These are phyloP conservation scores for Dimocarpus longan DNA, from an alignment of 345 rosid species.

Conservation along the genomic window DNA sequence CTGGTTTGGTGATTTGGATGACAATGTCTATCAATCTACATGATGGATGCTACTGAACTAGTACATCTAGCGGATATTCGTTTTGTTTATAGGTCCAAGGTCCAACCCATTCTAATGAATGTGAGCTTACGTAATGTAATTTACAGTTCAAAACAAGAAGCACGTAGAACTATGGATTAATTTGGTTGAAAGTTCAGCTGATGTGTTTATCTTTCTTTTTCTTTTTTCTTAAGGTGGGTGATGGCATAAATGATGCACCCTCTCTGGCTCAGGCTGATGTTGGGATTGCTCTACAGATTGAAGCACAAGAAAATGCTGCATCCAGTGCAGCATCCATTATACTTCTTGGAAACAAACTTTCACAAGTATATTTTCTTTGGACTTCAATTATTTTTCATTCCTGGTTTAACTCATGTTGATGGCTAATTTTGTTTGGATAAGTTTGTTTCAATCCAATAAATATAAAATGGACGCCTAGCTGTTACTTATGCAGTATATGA, in stretches of 20 bases:
- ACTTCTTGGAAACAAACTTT: slow-evolving; percentile 83
- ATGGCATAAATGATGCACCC: slow-evolving; percentile 97
- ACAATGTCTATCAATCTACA: neutral
- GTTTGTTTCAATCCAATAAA: neutral
- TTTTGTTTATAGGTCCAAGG: neutral
- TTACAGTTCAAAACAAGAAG: slow-evolving; percentile 6
- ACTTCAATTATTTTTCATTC: neutral
- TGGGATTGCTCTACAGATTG: slow-evolving; percentile 84
- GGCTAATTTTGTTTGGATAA: neutral
- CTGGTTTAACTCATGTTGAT: neutral
- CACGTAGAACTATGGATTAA: neutral
- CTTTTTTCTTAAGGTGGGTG: slow-evolving; percentile 70
- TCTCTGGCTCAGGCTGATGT: slow-evolving; percentile 92
- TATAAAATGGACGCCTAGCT: neutral
- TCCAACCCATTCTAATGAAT: neutral
- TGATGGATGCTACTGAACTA: neutral
- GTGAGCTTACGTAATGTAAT: slow-evolving; percentile 5
- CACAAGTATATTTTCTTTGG: slow-evolving; percentile 55
- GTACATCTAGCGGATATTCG: neutral
- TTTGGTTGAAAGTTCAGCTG: slow-evolving; percentile 13
- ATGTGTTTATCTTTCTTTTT: slow-evolving; percentile 12
- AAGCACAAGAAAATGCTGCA: slow-evolving; percentile 94
- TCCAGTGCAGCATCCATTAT: slow-evolving; percentile 87
- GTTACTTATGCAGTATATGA: neutral
- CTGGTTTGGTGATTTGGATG: neutral